phyloP scores from a whole-genome alignment of 306 rosid genomes.

The Hippophae gyantsensis region DNA sequence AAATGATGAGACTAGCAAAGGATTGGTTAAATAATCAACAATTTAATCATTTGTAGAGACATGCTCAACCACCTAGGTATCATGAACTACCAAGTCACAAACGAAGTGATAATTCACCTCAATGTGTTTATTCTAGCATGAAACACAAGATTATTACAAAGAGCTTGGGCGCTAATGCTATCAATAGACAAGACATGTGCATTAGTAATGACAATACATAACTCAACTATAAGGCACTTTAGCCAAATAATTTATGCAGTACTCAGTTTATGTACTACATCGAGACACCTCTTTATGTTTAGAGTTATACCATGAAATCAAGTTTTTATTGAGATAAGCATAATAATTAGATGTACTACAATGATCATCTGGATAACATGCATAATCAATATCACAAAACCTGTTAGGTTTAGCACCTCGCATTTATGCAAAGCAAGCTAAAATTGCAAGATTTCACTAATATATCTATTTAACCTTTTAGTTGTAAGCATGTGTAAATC shows the following conservation, averaged over 20 bases:
- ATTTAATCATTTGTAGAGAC: not conserved
- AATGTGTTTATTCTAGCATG: not conserved
- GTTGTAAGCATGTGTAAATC: not conserved
- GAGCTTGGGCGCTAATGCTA: not conserved
- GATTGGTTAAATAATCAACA: not conserved
- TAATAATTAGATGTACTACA: not conserved
- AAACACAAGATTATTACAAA: not conserved
- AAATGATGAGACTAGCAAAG: too few relatives aligned
- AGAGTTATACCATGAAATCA: not conserved
- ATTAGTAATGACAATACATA: too few relatives aligned
- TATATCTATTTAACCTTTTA: not conserved
- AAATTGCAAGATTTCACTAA: not conserved
- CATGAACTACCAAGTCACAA: not conserved
- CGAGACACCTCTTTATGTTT: not conserved
- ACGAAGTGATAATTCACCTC: not conserved
- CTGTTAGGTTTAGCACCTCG: accelerated
- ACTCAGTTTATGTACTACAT: not conserved
- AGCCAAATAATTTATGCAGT: too few relatives aligned
- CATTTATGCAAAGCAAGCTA: not conserved
- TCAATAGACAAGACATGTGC: not conserved
- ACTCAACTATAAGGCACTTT: too few relatives aligned
- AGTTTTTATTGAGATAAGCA: not conserved
- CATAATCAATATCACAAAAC: not conserved
- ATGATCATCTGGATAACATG: not conserved
- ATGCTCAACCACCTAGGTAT: not conserved